A percentile compares a stretch with the other conserved stretches of the same genome.
These are phyloP conservation scores for Geosmithia flava DNA, from an alignment of 2,329 filamentous ascomycete species.

Conservation along the genomic window DNA sequence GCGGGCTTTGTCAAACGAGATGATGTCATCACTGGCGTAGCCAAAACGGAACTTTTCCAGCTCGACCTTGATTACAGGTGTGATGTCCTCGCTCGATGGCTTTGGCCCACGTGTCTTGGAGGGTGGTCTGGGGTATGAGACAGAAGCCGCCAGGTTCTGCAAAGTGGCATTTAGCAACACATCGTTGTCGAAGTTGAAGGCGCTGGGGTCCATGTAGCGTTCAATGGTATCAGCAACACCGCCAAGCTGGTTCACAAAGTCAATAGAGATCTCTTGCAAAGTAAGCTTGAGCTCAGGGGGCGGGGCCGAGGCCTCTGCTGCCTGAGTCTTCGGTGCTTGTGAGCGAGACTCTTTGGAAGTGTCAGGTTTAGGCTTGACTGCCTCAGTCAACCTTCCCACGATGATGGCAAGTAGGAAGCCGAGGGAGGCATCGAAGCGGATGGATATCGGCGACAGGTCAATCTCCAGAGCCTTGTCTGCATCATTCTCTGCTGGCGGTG, in stretches of 20 bases:
- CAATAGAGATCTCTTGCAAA: conserved; percentile 36
- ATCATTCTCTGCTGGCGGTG: background rate
- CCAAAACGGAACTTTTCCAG: conserved; percentile 49
- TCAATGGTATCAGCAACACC: conserved; percentile 39
- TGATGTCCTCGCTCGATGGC: conserved; percentile 10
- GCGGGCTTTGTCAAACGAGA: conserved; percentile 47
- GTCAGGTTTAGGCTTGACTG: conserved; percentile 17
- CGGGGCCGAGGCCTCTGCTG: background rate
- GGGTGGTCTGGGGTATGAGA: conserved; percentile 6
- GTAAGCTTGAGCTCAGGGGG: conserved; percentile 28
- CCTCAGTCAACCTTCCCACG: conserved; percentile 33
- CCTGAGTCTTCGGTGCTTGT: background rate
- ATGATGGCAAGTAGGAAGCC: conserved; percentile 42
- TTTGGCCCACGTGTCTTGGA: conserved; percentile 1
- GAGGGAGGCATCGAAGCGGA: conserved; percentile 44
- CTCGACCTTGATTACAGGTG: conserved; percentile 24
- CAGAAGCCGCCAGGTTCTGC: conserved; percentile 25
- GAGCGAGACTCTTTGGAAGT: background rate
- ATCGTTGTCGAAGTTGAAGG: conserved; percentile 30
- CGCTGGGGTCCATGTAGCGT: conserved; percentile 26
- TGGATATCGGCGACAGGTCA: conserved; percentile 34
- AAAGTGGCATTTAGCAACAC: conserved; percentile 39
- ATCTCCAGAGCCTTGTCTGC: conserved; percentile 29
- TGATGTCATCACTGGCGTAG: conserved; percentile 47
- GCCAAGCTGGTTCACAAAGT: conserved; percentile 41